Base-by-base conservation (phyloP, 2,329 filamentous ascomycete genomes). In the Pseudogymnoascus sp. region DNA sequence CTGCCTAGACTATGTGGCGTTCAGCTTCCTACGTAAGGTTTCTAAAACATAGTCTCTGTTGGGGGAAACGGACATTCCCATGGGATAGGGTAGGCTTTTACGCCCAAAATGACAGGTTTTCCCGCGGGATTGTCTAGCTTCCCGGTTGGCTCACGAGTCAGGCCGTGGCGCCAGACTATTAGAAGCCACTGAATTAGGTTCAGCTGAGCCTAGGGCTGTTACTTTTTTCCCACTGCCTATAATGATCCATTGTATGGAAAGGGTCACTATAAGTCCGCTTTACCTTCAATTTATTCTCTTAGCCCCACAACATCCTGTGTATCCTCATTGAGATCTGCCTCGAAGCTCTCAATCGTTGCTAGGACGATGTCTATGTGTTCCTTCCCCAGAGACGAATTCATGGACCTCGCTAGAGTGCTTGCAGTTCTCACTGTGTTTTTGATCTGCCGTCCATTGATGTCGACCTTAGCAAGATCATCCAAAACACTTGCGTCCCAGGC, bases 291-390 rank as follows among this genome's bases (percentile, higher is more conserved):
- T 12, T 22, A 41, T 22, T 19, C 16, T 22, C 40, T 41, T 12
- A 22, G 12, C 16, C 16, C 40, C 10, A 70, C 19, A 46, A 14
- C 19, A 33, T 62, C 59, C 31, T 59, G 59, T 26, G 11, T 64
- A 8, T 53, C 31, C 24, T 46, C 28, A 19, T 65, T 63, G 16
- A 64, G 56, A 28, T 62, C 62, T 12, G 31, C 62, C 19, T 63
- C 53, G 19, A 65, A 62, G 19, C 56, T 50, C 28, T 62, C 35
- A 16, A 62, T 56, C 5, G 61, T 62, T 53, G 43, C 61, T 22
- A 62, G n/a, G 41, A 62, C 61, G 26, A 40, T 59, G 7, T 62
- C 26, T 19, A 62, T 33, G 37, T 62, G 61, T 16, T 16, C 26
- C 60, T 11, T 50, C 10, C 10, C 37, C 14, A 62, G 11, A 11